These are phyloP conservation scores for Backusella australiensis DNA, from an alignment of 192 early-diverging fungal genomes.

Conservation along the genomic window DNA sequence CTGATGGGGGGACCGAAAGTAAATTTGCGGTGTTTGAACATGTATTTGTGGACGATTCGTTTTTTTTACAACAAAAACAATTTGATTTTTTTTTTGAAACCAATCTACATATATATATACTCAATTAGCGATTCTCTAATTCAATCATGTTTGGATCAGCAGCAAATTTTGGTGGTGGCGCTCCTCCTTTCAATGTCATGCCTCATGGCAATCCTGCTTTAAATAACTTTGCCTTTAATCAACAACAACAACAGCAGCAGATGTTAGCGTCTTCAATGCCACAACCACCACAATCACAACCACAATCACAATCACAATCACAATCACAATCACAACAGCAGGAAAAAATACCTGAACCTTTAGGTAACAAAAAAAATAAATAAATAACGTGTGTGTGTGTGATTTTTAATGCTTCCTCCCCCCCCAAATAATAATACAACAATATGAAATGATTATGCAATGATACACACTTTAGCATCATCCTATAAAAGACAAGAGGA, in stretches of 20 bases:
- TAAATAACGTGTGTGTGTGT: not conserved
- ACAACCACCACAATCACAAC: not conserved
- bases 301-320: not conserved
- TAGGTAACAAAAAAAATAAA: not conserved
- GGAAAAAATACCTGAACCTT: not conserved
- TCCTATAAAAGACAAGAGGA: slow-evolving; percentile 17
- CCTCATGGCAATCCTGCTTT: not conserved
- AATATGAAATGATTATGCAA: not conserved
- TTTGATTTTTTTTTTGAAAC: not conserved
- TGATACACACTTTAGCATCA: not conserved
- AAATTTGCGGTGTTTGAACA: not conserved
- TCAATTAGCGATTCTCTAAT: not conserved
- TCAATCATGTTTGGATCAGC: not conserved
- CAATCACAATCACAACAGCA: slow-evolving; percentile 7
- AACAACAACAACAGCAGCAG: not conserved
- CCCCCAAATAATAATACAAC: not conserved
- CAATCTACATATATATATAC: not conserved
- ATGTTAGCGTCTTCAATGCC: not conserved
- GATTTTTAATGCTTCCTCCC: not conserved
- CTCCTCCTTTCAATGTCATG: not conserved
- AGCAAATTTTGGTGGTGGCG: not conserved
- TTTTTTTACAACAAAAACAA: not conserved
- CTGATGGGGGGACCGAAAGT: too few species aligned
- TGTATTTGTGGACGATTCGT: not conserved
- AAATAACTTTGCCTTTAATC: not conserved